phyloP scores from a whole-genome alignment of 345 rosid genomes.

The Cardamine resedifolia region DNA sequence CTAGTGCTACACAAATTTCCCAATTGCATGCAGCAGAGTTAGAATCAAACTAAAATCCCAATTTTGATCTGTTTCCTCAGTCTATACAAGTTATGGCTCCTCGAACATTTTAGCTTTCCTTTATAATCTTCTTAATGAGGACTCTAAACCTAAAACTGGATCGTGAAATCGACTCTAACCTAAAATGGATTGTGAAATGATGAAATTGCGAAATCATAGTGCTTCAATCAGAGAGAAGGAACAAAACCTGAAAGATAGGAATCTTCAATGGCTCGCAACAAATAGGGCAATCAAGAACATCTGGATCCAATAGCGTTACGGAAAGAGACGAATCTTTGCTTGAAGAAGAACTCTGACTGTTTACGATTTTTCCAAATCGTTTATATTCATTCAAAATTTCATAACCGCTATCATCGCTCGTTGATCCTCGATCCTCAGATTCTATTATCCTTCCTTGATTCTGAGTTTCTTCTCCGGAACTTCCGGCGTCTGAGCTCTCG shows the following conservation, averaged over 20 bases:
- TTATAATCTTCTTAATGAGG: not conserved
- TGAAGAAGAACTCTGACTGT: conserved; percentile 18
- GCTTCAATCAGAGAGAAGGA: not conserved
- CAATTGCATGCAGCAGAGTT: not conserved
- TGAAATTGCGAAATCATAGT: not conserved
- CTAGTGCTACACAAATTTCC: not conserved
- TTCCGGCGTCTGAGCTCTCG: conserved; percentile 10
- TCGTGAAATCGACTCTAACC: not conserved
- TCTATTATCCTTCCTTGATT: not conserved
- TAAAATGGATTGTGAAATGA: not conserved
- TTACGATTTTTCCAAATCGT: not conserved
- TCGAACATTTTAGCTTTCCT: not conserved
- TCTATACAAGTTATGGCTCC: not conserved
- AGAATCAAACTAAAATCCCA: not conserved
- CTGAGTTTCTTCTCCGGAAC: conserved; percentile 24
- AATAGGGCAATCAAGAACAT: conserved; percentile 38
- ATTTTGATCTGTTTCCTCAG: not conserved
- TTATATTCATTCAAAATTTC: not conserved
- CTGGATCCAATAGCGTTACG: conserved; percentile 30
- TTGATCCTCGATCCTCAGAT: conserved; percentile 1
- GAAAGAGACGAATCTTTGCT: conserved; percentile 15
- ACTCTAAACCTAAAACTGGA: not conserved
- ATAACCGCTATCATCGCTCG: conserved; percentile 20
- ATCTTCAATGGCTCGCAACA: conserved; percentile 32
- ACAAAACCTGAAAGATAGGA: conserved; percentile 37